Evolutionary conservation across 352 stramenopile species (phyloP), one percentile per base, ranked within the genome.

Genomic region (Phytophthora kernoviae): DNA sequence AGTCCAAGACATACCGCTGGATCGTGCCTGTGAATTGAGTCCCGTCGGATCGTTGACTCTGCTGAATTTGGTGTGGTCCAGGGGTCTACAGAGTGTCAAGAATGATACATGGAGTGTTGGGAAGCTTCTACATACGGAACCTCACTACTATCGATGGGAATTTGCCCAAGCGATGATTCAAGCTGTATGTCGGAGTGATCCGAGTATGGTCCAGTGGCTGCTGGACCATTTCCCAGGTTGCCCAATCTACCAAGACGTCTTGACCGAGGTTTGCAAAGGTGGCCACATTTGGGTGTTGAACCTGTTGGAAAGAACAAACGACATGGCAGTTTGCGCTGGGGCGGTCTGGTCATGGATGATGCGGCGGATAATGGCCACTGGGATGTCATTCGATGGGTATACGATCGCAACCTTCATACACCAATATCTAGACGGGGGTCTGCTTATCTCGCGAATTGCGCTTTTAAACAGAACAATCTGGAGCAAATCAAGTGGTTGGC

Each of bases 61-160:
- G 3, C 22, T 56, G 36, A 22, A 56, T 22, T 45, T 56, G 21
- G 17, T 56, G 22, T 56, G 49, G 36, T n/a, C 10, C 17, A 21
- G 36, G 24, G 14, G 34, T 14, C 48, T 47, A 2, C 21, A 34
- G n/a, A 14, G 21, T 17, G n/a, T 8, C 12, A 17, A 43, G 18
- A 43, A 17, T 17, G 37, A 4, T 8, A 22, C 5, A 9, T 36
- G 49, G 49, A 45, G 22, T n/a, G 18, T 56, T 5, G 36, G 34
- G 3, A 46, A 56, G 26, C 10, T 56, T 5, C 12, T 56, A 2
- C 36, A 56, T 24, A 47, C 36, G 5, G n/a, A 47, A 7, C 6
- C 2, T 1, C 21, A 56, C n/a, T 47, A 56, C 36, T 17, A 6
- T 8, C 37, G 37, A 9, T 43, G 37, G 37, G 37, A 56, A 41